Evolutionary conservation across 1,284 basidiomycete species (phyloP).

Genomic region (Cutaneotrichosporon cutaneum): DNA sequence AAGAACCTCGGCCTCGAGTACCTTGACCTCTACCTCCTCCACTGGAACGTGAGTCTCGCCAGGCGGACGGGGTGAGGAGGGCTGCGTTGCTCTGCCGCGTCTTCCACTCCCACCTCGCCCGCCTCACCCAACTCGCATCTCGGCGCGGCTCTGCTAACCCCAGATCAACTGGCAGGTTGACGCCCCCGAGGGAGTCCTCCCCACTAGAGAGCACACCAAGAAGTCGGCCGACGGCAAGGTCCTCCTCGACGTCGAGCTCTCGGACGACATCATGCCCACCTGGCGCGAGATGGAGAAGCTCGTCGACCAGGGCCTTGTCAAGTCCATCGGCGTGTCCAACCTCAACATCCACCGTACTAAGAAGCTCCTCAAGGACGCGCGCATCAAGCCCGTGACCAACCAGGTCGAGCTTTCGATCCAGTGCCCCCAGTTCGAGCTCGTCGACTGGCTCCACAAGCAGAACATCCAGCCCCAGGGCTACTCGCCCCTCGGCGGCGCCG

Average conservation of each 20-base stretch:
- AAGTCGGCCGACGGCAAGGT: constrained; percentile 55
- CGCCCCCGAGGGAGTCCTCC: constrained; percentile 39
- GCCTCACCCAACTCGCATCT: neutral
- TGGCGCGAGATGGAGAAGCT: constrained; percentile 62
- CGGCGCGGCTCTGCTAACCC: neutral
- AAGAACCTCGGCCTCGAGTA: constrained; percentile 68
- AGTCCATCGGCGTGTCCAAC: constrained; percentile 67
- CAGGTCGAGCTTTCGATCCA: constrained; percentile 79
- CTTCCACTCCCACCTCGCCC: neutral
- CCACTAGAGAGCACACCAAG: constrained; percentile 40
- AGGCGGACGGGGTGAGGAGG: neutral
- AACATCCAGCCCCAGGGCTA: constrained; percentile 71
- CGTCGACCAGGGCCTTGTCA: constrained; percentile 58
- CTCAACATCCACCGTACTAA: constrained; percentile 68
- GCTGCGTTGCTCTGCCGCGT: neutral
- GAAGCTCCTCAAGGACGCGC: constrained; percentile 62
- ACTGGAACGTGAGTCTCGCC: constrained; percentile 60
- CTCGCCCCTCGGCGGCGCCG: constrained; percentile 71
- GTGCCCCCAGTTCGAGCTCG: constrained; percentile 77
- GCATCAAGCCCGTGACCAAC: constrained; percentile 63
- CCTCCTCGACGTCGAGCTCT: constrained; percentile 62
- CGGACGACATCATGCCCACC: constrained; percentile 67
- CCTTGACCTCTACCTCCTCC: constrained; percentile 79
- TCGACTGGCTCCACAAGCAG: constrained; percentile 62
- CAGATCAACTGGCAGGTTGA: constrained; percentile 50